Evolutionary conservation across 1,284 basidiomycete genomes (phyloP).

Genomic region (Malassezia sympodialis): DNA sequence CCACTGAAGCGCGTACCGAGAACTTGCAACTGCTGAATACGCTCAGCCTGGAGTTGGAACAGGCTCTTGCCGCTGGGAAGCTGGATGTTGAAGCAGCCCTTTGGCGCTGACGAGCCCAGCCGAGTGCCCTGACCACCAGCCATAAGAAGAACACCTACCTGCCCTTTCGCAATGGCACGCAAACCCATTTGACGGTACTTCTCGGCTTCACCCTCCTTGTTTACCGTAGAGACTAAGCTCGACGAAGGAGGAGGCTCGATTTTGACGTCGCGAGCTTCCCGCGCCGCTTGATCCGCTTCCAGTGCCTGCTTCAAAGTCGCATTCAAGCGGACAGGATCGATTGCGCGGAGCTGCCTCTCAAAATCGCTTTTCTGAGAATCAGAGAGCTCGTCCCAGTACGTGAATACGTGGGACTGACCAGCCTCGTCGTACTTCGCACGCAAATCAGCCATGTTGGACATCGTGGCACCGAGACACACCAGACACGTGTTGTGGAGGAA

Average conservation of each 20-base stretch:
- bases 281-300: conserved; percentile 57
- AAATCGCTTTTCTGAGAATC: conserved; percentile 60
- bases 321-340: conserved; percentile 87
- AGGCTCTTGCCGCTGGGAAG: conserved; percentile 84
- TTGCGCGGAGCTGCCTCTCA: conserved; percentile 62
- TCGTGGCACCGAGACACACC: conserved; percentile 1
- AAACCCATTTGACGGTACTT: conserved; percentile 61
- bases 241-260: conserved; percentile 30
- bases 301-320: conserved; percentile 71
- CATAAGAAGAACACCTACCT: conserved; percentile 88
- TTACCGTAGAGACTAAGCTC: conserved; percentile 27
- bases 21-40: conserved; percentile 70
- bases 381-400: conserved; percentile 70
- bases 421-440: conserved; percentile 54
- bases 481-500: background rate
- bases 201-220: conserved; percentile 48
- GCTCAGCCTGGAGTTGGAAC: conserved; percentile 93
- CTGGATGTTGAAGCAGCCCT: conserved; percentile 95
- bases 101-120: conserved; percentile 80
- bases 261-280: conserved; percentile 49
- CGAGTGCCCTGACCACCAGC: conserved; percentile 96
- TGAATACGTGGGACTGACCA: conserved; percentile 76
- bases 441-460: conserved; percentile 16
- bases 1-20: conserved; percentile 55
- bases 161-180: conserved; percentile 65